Conservation (phyloP, 345 rosid species). For the Schrenkiella parvula region DNA sequence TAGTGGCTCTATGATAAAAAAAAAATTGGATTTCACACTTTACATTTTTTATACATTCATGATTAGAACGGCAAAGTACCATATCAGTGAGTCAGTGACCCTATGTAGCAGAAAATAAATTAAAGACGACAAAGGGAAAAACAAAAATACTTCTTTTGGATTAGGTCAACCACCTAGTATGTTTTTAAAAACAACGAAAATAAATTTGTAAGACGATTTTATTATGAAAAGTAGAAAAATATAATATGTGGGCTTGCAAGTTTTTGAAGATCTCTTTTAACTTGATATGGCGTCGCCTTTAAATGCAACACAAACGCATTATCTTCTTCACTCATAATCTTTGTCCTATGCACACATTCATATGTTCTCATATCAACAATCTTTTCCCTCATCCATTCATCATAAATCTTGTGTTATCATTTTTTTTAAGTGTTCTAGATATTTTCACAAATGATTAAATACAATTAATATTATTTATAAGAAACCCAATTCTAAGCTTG, state of each 20-base stretch:
- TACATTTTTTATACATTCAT: background rate
- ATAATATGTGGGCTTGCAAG: conserved; percentile 18
- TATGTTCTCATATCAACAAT: conserved; percentile 13
- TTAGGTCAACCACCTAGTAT: conserved; percentile 5
- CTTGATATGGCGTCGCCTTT: conserved; percentile 18
- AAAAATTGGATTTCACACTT: background rate
- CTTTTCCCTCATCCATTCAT: conserved; percentile 18
- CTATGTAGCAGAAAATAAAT: background rate
- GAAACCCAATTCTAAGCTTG: background rate
- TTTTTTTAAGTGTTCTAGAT: too few relatives aligned
- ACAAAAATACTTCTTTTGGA: background rate
- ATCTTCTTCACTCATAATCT: conserved; percentile 24
- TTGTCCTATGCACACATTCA: conserved; percentile 16
- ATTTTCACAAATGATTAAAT: background rate
- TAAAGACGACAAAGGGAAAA: background rate
- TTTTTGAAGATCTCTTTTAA: conserved; percentile 7
- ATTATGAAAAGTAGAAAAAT: background rate
- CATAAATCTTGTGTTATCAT: conserved; percentile 12
- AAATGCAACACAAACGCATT: conserved; percentile 35
- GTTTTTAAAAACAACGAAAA: background rate
- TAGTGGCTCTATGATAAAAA: too few relatives aligned
- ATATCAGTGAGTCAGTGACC: background rate
- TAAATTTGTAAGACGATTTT: background rate
- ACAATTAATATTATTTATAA: background rate
- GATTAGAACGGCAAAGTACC: background rate